phyloP scores from a whole-genome alignment of 2,329 filamentous ascomycete species.

The Nothomitra cinnamomea region DNA sequence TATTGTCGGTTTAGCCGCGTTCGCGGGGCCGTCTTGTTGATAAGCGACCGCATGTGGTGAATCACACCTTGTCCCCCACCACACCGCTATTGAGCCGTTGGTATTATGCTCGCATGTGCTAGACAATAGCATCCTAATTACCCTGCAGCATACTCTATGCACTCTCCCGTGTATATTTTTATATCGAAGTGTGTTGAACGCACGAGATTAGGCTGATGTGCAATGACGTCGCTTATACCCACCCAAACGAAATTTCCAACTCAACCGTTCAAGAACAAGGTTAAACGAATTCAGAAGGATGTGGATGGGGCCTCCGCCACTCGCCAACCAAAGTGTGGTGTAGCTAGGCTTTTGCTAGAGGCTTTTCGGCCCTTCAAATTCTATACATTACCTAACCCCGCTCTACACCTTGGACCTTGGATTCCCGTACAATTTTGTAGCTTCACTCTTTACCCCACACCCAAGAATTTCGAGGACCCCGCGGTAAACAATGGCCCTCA shows the following conservation, averaged over 20 bases:
- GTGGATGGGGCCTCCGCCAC: background rate
- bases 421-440: background rate
- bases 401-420: background rate
- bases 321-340: background rate
- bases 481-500: slow-evolving; percentile 10
- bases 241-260: background rate
- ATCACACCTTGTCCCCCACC: too few species aligned
- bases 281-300: background rate
- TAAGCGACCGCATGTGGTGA: too few species aligned
- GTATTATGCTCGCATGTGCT: too few species aligned
- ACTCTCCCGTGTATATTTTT: too few species aligned
- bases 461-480: background rate
- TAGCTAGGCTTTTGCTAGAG: background rate
- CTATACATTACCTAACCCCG: background rate
- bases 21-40: too few species aligned
- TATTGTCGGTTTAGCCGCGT: too few species aligned
- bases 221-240: slow-evolving; percentile 1
- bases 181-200: too few species aligned
- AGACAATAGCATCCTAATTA: too few species aligned
- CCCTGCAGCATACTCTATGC: too few species aligned
- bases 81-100: too few species aligned
- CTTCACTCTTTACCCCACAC: background rate
- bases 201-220: background rate
- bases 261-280: background rate
- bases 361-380: too few species aligned